Evolutionary conservation across 2,329 filamentous ascomycete species (phyloP), one percentile per base, ranked within the genome.

Genomic region (Biscogniauxia sp.): DNA sequence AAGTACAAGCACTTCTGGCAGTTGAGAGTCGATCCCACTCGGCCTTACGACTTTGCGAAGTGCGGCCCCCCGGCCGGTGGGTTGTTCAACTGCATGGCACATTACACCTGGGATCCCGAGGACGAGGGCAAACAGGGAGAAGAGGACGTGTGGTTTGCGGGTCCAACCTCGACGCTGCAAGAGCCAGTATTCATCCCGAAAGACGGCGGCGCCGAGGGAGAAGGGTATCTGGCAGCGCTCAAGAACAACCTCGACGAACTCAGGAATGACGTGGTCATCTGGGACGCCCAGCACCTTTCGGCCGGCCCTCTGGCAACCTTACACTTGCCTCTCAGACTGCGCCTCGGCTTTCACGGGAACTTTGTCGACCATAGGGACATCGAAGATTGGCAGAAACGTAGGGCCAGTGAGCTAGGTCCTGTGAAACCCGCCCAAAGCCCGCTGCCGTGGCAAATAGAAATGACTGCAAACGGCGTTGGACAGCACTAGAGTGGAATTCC

Each of bases 181-280:
- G 82, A 85, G 62, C 82, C 82, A 0, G 77, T 80, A 0, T 85
- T 85, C 59, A 78, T 84, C 13, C 82, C 82, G 0, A 72, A 74
- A 32, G 68, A 75, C 1, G 73, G 73, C 20, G 75, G 72, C 0
- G 70, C 59, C 1, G 81, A 84, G 64, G 82, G 80, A 0, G 80
- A 84, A 56, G 82, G 82, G 1, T 84, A 82, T 63, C 74, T 77
- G 64, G 76, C 82, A 37, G 79, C 79, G 20, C 73, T 80, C 55
- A 70, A 79, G 50, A 80, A 81, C 63, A 74, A 77, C 57, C 74
- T 82, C 3, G 80, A 82, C 63, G 72, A 76, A 54, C 66, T 79
- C 32, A 70, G 78, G 54, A 80, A 79, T 63, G 78, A 79, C 56
- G 73, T 79, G 6, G 72, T 77, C n/a, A 75, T 79, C 53, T 78